These are phyloP conservation scores for Meripilus lineatus DNA, from an alignment of 1,284 basidiomycete genomes.

Conservation along the genomic window DNA sequence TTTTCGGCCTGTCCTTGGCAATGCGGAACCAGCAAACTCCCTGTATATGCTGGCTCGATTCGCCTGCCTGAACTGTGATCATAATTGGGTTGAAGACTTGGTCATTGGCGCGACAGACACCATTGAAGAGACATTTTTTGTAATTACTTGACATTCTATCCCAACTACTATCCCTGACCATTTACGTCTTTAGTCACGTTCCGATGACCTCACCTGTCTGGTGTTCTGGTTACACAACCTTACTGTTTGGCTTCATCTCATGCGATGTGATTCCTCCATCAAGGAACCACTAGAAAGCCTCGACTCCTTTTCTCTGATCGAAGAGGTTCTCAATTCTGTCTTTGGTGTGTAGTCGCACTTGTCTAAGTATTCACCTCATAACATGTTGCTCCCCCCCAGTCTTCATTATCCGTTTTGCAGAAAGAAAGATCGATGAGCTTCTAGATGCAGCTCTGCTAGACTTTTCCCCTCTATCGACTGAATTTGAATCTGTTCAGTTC, in stretches of 20 bases:
- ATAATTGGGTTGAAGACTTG: conserved; percentile 88
- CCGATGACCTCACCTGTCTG: conserved; percentile 82
- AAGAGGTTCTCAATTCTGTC: conserved; percentile 91
- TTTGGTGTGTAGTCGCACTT: conserved; percentile 55
- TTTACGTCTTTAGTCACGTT: conserved; percentile 48
- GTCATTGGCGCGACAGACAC: conserved; percentile 86
- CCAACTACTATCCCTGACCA: conserved; percentile 5
- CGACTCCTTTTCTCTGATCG: conserved; percentile 73
- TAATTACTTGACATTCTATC: conserved; percentile 37
- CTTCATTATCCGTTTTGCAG: conserved; percentile 91
- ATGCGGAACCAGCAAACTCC: conserved; percentile 78
- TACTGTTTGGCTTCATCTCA: conserved; percentile 84
- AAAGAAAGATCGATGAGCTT: conserved; percentile 83
- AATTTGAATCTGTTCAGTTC: conserved; percentile 83
- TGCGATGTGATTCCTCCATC: conserved; percentile 79
- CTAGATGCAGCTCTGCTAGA: conserved; percentile 86
- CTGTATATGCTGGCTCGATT: conserved; percentile 85
- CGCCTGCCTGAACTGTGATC: conserved; percentile 81
- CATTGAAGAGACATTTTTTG: conserved; percentile 90
- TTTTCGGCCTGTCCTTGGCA: conserved; percentile 58
- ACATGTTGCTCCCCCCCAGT: conserved; percentile 44
- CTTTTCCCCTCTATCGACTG: conserved; percentile 72
- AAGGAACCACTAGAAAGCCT: conserved; percentile 74
- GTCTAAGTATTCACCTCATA: background rate
- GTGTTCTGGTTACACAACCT: conserved; percentile 96